Evolutionary conservation across 208 protist genomes (phyloP).

Genomic region (Wallacemonas sp.): DNA sequence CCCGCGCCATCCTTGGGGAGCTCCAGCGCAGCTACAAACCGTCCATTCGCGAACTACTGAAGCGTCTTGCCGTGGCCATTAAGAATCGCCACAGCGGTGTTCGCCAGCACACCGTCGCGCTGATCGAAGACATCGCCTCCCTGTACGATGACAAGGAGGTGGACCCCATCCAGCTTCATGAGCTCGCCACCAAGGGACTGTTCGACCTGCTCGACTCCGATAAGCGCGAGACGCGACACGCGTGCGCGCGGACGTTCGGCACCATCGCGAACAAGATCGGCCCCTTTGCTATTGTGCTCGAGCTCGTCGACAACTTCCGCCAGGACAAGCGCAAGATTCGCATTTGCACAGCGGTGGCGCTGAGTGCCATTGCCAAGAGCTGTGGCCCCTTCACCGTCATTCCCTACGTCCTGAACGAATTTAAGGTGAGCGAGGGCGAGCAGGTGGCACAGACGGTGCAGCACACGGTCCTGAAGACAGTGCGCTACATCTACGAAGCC

Average conservation of each 20-base stretch:
- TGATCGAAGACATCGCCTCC: slow-evolving; percentile 97
- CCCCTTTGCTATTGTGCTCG: slow-evolving; percentile 98
- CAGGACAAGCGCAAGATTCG: slow-evolving; percentile 99
- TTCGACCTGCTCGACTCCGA: slow-evolving; percentile 99
- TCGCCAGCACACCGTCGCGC: slow-evolving; percentile 97
- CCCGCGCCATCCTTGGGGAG: slow-evolving; percentile 97
- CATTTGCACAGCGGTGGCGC: slow-evolving; percentile 99
- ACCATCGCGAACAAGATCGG: slow-evolving; percentile 99
- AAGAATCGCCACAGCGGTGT: slow-evolving; percentile 98
- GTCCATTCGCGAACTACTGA: slow-evolving; percentile 96
- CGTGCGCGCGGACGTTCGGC: slow-evolving; percentile 98
- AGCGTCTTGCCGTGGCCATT: slow-evolving; percentile 98
- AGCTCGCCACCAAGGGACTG: slow-evolving; percentile 98
- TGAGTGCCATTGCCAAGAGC: slow-evolving; percentile 99
- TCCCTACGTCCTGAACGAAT: slow-evolving; percentile 99
- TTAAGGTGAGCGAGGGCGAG: slow-evolving; percentile 97
- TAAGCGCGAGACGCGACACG: slow-evolving; percentile 95
- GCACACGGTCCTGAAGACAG: slow-evolving; percentile 97
- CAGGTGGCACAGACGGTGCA: slow-evolving; percentile 95
- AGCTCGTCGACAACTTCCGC: slow-evolving; percentile 99
- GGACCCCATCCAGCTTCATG: slow-evolving; percentile 92
- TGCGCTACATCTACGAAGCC: slow-evolving; percentile 99
- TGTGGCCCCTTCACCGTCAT: slow-evolving; percentile 99
- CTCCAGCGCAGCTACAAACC: slow-evolving; percentile 96
- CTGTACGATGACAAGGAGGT: slow-evolving; percentile 72